Evolutionary conservation across 192 early-diverging fungal genomes (phyloP), one percentile per base, ranked within the genome.

Genomic region (Coemansia biformis): DNA sequence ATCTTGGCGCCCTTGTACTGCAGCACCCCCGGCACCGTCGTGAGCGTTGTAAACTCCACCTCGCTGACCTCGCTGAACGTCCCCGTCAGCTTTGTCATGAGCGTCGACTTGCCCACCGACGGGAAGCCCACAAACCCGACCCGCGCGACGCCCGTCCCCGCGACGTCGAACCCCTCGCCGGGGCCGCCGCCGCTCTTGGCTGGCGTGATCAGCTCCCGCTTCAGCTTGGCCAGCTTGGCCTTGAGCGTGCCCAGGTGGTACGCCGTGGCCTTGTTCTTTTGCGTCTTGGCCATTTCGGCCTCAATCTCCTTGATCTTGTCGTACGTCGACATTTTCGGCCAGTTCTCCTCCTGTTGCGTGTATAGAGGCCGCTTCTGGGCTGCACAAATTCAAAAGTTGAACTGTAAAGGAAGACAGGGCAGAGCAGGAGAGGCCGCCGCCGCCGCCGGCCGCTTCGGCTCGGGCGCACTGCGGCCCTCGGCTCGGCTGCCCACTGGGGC

Each of bases 1-100:
- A 98, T 82, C 70, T 98, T 96, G 6, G 96, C 96, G 43, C 93
- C 96, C 73, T 96, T 96, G 69, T 96, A 94, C 54, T 92, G 86
- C 42, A 87, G 62, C 17, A 94, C 83, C 63, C 95, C 95, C n/a
- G 95, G 95, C 14, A 98, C 92, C 8, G 93, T 96, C 14, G 95
- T 96, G 39, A 99, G 77, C n/a, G 96, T 99, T 43, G 96, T 99
- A 78, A 99, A 99, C 71, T 99, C 96, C 54, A 96, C 92, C 26
- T 87, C 90, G 57, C 87, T 92, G 19, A 93, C 91, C 79, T 94
- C 96, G 38, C 91, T 94, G 71, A 90, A 86, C 16, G 91, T 94
- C 43, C 93, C 93, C 1, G 96, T 96, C 57, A 99, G 58, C 65
- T 96, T 99, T 40, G 85, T 86, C 93, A 99, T 94, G 32, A 99